Conservation (phyloP, 2,329 filamentous ascomycete species). For the Xylaria arbuscula region DNA sequence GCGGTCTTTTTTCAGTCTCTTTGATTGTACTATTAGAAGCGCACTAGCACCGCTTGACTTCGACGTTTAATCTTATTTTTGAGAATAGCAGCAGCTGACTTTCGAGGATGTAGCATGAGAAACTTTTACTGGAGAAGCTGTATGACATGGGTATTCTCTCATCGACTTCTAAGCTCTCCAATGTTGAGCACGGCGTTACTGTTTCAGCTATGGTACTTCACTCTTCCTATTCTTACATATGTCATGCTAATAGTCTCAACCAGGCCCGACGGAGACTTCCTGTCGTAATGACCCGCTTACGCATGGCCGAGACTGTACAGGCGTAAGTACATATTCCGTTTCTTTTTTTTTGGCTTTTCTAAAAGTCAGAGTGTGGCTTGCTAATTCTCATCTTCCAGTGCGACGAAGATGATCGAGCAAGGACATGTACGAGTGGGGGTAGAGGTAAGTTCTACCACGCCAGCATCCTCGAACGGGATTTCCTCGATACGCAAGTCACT, state of each 20-base stretch:
- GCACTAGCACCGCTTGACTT: background rate
- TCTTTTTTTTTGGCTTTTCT: background rate
- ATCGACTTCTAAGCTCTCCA: slow-evolving; percentile 79
- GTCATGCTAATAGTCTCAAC: slow-evolving; percentile 17
- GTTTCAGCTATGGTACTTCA: slow-evolving; percentile 77
- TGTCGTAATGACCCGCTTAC: slow-evolving; percentile 88
- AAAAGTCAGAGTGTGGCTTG: background rate
- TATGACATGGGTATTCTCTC: slow-evolving; percentile 90
- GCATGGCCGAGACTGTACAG: slow-evolving; percentile 90
- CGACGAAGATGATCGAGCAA: slow-evolving; percentile 90
- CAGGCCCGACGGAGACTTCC: slow-evolving; percentile 80
- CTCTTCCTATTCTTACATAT: too few relatives aligned
- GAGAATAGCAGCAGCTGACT: slow-evolving; percentile 1
- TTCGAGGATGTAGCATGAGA: slow-evolving; percentile 68
- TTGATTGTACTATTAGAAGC: background rate
- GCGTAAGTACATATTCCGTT: slow-evolving; percentile 55
- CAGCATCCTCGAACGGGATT: background rate
- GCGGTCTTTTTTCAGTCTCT: background rate
- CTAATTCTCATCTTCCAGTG: slow-evolving; percentile 48
- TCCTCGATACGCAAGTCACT: background rate
- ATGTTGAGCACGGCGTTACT: slow-evolving; percentile 84
- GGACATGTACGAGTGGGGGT: slow-evolving; percentile 93
- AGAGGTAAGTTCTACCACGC: slow-evolving; percentile 64
- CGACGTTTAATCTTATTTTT: background rate
- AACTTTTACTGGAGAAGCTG: slow-evolving; percentile 88